A percentile compares a stretch with the other conserved stretches of the same genome.
Conservation (phyloP, 2,329 filamentous ascomycete genomes). For the Pseudogymnoascus sp. region DNA sequence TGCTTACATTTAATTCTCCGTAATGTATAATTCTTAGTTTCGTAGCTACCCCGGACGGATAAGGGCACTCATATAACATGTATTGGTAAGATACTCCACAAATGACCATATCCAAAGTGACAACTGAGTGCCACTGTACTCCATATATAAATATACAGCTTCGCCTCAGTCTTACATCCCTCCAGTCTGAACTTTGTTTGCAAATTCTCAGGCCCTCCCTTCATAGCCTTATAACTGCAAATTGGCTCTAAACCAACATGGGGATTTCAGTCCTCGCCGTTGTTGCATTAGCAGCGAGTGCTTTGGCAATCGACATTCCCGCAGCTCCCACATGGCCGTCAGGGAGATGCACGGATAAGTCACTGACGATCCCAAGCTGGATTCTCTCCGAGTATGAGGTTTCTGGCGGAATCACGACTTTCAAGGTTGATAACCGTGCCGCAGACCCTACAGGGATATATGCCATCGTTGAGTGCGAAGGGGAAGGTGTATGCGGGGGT, state of each 20-base stretch:
- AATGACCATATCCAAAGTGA: background rate
- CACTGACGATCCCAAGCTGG: background rate
- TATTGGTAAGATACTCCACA: background rate
- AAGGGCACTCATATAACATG: background rate
- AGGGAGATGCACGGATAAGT: constrained; percentile 1
- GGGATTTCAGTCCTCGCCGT: background rate
- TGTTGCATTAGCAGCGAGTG: background rate
- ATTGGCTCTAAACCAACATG: background rate
- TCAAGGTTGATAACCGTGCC: background rate
- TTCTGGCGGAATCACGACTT: background rate
- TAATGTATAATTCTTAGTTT: background rate
- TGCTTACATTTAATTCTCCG: background rate
- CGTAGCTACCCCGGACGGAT: background rate
- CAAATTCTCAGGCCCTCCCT: background rate
- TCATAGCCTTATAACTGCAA: background rate
- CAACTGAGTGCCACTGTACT: background rate
- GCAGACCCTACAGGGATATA: background rate
- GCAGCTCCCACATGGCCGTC: background rate
- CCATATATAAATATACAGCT: background rate
- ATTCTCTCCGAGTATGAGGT: background rate
- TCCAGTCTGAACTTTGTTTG: background rate
- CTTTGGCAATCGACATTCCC: background rate
- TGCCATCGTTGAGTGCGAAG: background rate
- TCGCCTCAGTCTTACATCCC: background rate
- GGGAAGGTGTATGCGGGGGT: background rate